phyloP scores from a whole-genome alignment of 2,329 filamentous ascomycete species.

The Apiospora saccharicola region DNA sequence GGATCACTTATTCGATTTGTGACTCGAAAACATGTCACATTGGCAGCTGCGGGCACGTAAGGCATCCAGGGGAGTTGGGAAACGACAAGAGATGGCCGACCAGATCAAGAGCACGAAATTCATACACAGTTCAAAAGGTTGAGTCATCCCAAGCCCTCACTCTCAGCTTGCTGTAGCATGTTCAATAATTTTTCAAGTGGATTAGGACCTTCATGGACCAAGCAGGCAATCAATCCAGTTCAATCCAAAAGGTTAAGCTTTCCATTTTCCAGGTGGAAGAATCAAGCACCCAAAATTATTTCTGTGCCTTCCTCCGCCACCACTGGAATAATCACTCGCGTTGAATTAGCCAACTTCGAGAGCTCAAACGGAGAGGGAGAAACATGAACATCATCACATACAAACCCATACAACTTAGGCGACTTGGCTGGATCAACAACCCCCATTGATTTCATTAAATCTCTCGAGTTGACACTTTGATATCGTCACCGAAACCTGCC shows the following conservation, averaged over 20 bases:
- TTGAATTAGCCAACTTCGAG: neutral
- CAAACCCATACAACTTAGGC: neutral
- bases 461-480: neutral
- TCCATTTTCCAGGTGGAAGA: slow-evolving; percentile 2
- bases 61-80: neutral
- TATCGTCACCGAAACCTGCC: neutral
- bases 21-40: neutral
- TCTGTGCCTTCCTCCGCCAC: neutral
- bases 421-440: neutral
- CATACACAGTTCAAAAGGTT: neutral
- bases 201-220: neutral
- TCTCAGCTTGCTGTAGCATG: neutral
- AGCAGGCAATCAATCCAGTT: neutral
- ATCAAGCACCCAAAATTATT: neutral
- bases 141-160: neutral
- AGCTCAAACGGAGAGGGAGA: neutral
- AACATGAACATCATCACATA: neutral
- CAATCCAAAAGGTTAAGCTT: neutral
- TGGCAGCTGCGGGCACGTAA: neutral
- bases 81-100: neutral
- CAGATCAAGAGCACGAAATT: neutral
- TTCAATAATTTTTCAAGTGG: neutral
- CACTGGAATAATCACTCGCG: neutral
- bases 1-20: neutral
- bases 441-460: neutral